phyloP scores from a whole-genome alignment of 495 filamentous ascomycete species.

The Xylaria cubensis region DNA sequence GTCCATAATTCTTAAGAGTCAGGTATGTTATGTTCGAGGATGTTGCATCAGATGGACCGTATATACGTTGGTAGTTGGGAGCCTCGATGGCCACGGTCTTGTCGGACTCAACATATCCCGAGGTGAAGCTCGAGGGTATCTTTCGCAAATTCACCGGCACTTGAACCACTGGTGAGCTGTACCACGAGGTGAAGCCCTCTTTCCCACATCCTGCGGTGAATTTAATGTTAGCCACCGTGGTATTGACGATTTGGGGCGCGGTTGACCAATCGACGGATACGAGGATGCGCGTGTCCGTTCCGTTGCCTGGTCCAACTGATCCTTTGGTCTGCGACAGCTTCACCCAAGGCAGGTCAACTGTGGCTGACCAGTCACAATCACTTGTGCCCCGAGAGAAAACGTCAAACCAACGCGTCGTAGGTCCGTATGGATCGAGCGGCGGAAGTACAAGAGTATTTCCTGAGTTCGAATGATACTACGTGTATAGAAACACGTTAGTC shows the following conservation, averaged over 20 bases:
- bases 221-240: slow-evolving; percentile 58
- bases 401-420: slow-evolving; percentile 66
- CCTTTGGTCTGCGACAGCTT: slow-evolving; percentile 62
- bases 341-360: slow-evolving; percentile 61
- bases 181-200: slow-evolving; percentile 51
- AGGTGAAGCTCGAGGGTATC: slow-evolving; percentile 60
- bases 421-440: slow-evolving; percentile 68
- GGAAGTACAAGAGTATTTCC: slow-evolving; percentile 62
- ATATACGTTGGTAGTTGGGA: slow-evolving; percentile 56
- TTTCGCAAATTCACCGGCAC: slow-evolving; percentile 63
- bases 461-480: slow-evolving; percentile 62
- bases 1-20: slow-evolving; percentile 60
- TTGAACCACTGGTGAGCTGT: slow-evolving; percentile 57
- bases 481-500: too few species aligned
- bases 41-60: slow-evolving; percentile 44
- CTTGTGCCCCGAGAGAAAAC: slow-evolving; percentile 68
- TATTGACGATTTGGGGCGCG: slow-evolving; percentile 57
- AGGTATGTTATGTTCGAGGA: slow-evolving; percentile 54
- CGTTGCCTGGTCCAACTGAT: slow-evolving; percentile 53
- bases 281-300: slow-evolving; percentile 63
- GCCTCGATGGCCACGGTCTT: slow-evolving; percentile 66
- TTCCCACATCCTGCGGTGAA: slow-evolving; percentile 63
- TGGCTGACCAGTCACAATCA: slow-evolving; percentile 63
- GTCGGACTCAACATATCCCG: slow-evolving; percentile 71
- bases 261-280: slow-evolving; percentile 67